Evolutionary conservation across 1,139 yeast genomes (phyloP).

Genomic region (Saccharomyces pastorianus): DNA sequence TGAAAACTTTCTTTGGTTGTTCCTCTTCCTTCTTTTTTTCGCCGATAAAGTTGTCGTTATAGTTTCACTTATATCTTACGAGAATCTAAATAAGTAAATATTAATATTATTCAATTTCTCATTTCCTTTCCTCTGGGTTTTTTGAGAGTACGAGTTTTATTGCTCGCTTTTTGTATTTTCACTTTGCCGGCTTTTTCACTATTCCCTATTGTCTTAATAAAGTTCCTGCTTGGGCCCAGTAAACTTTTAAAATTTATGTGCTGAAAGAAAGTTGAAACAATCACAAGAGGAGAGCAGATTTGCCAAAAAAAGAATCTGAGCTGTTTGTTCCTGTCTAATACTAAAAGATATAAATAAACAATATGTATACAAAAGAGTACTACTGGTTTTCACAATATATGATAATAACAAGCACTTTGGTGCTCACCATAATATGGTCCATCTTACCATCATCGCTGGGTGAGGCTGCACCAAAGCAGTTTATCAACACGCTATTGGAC

Average conservation of each 20-base stretch:
- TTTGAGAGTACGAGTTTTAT: neutral
- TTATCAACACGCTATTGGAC: slow-evolving; percentile 14
- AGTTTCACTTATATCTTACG: neutral
- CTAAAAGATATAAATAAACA: neutral
- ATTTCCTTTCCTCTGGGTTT: neutral
- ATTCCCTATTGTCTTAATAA: neutral
- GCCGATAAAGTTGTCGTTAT: neutral
- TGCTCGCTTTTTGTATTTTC: neutral
- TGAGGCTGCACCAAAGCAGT: slow-evolving; percentile 5
- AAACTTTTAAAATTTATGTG: neutral
- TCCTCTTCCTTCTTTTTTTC: neutral
- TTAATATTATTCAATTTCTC: neutral
- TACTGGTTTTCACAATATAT: slow-evolving; percentile 25
- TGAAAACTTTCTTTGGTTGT: slow-evolving; percentile 8
- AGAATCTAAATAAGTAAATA: neutral
- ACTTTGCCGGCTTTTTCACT: neutral
- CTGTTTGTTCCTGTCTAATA: neutral
- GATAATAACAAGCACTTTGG: slow-evolving; percentile 15
- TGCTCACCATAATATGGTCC: slow-evolving; percentile 19
- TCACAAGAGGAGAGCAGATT: slow-evolving; percentile 2
- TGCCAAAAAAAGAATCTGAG: slow-evolving; percentile 22
- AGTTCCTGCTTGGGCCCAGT: neutral
- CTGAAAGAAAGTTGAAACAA: neutral
- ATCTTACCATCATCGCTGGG: slow-evolving; percentile 13
- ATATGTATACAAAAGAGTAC: slow-evolving; percentile 23